phyloP scores from a whole-genome alignment of 331 rosid genomes.

The Malus hybrid region DNA sequence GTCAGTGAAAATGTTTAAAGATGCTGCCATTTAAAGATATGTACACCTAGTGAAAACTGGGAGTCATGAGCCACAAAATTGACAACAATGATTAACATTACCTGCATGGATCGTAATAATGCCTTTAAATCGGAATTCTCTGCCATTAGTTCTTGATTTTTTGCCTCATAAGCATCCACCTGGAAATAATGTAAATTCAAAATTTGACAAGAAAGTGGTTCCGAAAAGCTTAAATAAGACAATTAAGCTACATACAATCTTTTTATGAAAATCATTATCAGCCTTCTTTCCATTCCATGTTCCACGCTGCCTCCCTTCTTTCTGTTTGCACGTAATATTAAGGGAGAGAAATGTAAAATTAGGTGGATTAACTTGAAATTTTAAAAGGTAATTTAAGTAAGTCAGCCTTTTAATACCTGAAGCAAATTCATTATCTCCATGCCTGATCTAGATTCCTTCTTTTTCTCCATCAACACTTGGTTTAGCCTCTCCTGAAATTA shows the following conservation, averaged over 20 bases:
- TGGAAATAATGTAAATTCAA: conserved; percentile 8
- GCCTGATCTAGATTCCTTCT: conserved; percentile 97
- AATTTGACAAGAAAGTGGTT: conserved; percentile 2
- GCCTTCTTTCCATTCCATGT: conserved; percentile 99
- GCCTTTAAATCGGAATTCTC: conserved; percentile 95
- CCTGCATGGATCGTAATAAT: conserved; percentile 96
- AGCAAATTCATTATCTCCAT: conserved; percentile 99
- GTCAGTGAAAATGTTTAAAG: neutral
- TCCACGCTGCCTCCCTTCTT: conserved; percentile 96
- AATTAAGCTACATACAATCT: conserved; percentile 55
- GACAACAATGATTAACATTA: conserved; percentile 13
- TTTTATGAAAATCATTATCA: conserved; percentile 90
- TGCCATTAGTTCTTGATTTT: conserved; percentile 80
- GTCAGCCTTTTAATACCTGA: conserved; percentile 51
- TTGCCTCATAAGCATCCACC: conserved; percentile 93
- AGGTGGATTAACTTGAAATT: conserved; percentile 10
- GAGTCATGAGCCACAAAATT: neutral
- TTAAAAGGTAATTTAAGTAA: neutral
- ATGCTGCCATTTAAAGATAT: neutral
- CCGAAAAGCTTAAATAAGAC: conserved; percentile 3
- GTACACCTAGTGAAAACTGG: neutral
- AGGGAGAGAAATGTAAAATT: conserved; percentile 6
- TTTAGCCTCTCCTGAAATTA: conserved; percentile 82
- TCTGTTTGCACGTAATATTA: conserved; percentile 41
- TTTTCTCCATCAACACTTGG: conserved; percentile 98